Evolutionary conservation across 495 filamentous ascomycete genomes (phyloP).

Genomic region (Penicillium lagena): DNA sequence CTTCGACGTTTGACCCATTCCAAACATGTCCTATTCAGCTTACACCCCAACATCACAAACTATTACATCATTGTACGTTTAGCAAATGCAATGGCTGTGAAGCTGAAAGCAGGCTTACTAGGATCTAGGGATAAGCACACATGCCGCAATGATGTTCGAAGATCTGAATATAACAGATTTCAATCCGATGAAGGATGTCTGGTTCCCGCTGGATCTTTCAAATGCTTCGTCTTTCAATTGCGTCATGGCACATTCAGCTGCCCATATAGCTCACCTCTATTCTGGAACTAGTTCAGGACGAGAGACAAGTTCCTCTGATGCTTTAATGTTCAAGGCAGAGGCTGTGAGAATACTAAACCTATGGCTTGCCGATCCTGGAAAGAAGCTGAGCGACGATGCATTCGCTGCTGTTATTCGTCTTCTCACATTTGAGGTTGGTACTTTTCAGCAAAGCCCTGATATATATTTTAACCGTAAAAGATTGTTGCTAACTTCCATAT

Average conservation of each 20-base stretch:
- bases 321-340: constrained; percentile 16
- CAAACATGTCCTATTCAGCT: no score
- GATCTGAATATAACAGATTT: constrained; percentile 12
- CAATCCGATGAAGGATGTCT: constrained; percentile 27
- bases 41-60: no score
- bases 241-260: constrained; percentile 23
- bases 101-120: no score
- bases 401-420: constrained; percentile 23
- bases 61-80: no score
- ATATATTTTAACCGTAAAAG: no score
- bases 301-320: constrained; percentile 7
- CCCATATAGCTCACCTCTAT: constrained; percentile 18
- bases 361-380: constrained; percentile 17
- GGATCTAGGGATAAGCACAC: constrained; percentile 23
- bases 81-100: no score
- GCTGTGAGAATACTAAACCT: constrained; percentile 15
- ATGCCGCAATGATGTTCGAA: constrained; percentile 27
- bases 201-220: constrained; percentile 24
- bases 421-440: constrained; percentile 24
- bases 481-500: no score
- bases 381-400: constrained; percentile 16
- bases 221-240: constrained; percentile 24
- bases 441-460: no score
- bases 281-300: constrained; percentile 8
- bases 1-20: no score